These are phyloP conservation scores for Uronychia binucleata DNA, from an alignment of 73 alveolate species.

Conservation along the genomic window DNA sequence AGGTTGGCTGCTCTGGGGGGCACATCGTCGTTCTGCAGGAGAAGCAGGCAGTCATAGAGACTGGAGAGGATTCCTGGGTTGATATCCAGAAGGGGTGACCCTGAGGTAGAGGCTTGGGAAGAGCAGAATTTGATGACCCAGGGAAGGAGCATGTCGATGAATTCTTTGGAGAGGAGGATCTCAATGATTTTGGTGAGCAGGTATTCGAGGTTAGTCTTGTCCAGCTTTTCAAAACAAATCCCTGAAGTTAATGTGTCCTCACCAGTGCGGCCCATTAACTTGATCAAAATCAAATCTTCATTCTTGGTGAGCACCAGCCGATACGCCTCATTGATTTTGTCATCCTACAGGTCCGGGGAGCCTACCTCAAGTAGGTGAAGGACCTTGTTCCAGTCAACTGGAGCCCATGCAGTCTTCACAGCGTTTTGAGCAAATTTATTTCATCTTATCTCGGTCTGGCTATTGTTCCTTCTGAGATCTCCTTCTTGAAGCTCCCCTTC, in stretches of 20 bases:
- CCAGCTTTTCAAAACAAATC: constrained; percentile 21
- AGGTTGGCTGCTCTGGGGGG: neutral
- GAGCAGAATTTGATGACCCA: constrained; percentile 13
- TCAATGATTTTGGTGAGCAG: constrained; percentile 16
- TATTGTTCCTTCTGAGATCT: neutral
- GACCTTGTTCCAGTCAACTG: neutral
- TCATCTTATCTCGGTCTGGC: neutral
- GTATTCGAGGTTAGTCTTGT: constrained; percentile 3
- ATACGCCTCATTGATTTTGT: neutral
- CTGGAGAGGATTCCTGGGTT: neutral
- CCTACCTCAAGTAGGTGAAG: neutral
- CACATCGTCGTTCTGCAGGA: neutral
- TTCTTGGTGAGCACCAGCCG: neutral
- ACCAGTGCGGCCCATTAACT: constrained; percentile 40
- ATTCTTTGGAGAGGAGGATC: constrained; percentile 18
- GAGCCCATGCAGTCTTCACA: too few species aligned
- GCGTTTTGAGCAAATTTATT: neutral
- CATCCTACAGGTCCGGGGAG: neutral
- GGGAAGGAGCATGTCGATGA: constrained; percentile 41
- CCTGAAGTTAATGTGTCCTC: neutral
- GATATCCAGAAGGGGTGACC: neutral
- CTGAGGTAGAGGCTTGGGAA: neutral
- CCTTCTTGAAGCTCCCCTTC: neutral
- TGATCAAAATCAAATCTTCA: constrained; percentile 22
- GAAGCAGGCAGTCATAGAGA: neutral